Conservation (phyloP, 2,329 filamentous ascomycete genomes). For the Calonectria montana region DNA sequence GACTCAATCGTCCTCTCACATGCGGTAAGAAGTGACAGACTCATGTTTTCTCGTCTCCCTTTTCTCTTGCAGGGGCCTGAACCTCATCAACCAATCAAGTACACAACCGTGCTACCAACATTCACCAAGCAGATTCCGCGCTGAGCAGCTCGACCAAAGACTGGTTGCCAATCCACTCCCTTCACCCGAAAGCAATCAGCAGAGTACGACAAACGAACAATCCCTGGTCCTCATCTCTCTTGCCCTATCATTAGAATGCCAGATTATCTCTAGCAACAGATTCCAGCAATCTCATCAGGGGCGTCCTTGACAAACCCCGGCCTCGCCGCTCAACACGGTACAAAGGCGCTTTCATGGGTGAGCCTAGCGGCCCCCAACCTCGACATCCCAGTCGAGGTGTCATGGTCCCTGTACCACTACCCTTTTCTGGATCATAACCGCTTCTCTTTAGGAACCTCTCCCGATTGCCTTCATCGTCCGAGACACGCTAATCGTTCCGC, state of each 20-base stretch:
- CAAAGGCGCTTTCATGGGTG: conserved; percentile 26
- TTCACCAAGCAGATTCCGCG: neutral
- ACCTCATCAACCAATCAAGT: conserved; percentile 7
- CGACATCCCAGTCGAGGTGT: conserved; percentile 4
- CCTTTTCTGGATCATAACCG: conserved; percentile 29
- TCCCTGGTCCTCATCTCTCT: conserved; percentile 1
- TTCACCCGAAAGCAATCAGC: neutral
- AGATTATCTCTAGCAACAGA: conserved; percentile 34
- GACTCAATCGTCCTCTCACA: neutral
- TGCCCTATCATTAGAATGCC: conserved; percentile 26
- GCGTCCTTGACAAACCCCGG: conserved; percentile 24
- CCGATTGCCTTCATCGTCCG: conserved; percentile 24
- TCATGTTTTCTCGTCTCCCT: neutral
- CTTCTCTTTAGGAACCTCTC: conserved; percentile 34
- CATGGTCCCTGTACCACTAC: conserved; percentile 29
- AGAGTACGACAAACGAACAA: neutral
- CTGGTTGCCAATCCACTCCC: neutral
- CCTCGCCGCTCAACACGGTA: conserved; percentile 10
- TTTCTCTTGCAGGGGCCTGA: conserved; percentile 10
- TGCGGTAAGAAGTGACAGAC: neutral
- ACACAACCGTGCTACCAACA: conserved; percentile 3
- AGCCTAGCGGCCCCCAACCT: conserved; percentile 11
- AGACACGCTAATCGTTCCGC: conserved; percentile 11
- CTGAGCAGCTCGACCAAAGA: neutral
- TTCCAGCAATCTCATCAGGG: conserved; percentile 26